A percentile compares a stretch with the other conserved stretches of the same genome.
These are phyloP conservation scores for Lentinula boryana DNA, from an alignment of 768 basidiomycete species.

Conservation along the genomic window DNA sequence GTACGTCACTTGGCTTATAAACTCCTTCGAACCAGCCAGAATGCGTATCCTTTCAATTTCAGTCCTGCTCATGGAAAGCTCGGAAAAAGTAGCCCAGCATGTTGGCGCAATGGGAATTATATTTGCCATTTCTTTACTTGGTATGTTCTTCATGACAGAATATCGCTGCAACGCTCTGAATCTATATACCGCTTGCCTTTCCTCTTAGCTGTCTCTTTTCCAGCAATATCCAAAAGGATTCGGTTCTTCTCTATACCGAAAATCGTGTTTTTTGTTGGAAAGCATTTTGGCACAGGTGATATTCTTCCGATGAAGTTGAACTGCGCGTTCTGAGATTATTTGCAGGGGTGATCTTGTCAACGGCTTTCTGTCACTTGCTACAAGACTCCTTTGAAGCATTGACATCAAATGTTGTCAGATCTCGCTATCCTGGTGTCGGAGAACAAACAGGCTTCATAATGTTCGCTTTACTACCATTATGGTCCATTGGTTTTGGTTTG, in stretches of 20 bases:
- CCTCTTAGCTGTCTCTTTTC: constrained; percentile 62
- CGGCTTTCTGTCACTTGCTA: constrained; percentile 76
- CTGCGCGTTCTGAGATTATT: background rate
- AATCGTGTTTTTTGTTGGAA: constrained; percentile 76
- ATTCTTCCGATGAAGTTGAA: background rate
- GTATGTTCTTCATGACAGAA: constrained; percentile 28
- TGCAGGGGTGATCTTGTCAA: constrained; percentile 65
- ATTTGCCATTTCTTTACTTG: constrained; percentile 58
- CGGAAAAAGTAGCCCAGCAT: background rate
- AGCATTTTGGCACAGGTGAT: constrained; percentile 77
- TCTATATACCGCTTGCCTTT: background rate
- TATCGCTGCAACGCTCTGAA: background rate
- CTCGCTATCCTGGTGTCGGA: constrained; percentile 40
- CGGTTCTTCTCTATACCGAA: constrained; percentile 53
- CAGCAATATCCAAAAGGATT: constrained; percentile 52
- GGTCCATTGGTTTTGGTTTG: background rate
- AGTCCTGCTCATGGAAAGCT: background rate
- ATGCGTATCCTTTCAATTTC: background rate
- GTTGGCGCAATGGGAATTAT: constrained; percentile 27
- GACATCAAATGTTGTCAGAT: constrained; percentile 36
- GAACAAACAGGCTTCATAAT: constrained; percentile 67
- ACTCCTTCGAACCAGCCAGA: background rate
- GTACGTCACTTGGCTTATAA: background rate
- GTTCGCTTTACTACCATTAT: constrained; percentile 32
- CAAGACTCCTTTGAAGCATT: constrained; percentile 70